Conservation (phyloP, 164 flowering plant species). For the Sextonia rubra region DNA sequence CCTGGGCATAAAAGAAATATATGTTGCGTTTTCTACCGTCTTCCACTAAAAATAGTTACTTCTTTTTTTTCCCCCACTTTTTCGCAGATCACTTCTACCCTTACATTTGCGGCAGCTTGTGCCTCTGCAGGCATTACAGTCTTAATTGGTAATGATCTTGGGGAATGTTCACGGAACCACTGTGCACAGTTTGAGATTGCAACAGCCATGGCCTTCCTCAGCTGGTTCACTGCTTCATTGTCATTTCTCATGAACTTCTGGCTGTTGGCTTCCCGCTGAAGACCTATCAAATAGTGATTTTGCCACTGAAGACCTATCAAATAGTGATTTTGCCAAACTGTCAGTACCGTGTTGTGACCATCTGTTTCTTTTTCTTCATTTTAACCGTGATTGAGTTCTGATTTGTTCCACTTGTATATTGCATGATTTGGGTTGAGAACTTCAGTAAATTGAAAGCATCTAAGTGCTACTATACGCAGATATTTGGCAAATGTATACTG, state of each 20-base stretch:
- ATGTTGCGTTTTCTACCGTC: neutral
- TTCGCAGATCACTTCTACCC: conserved; percentile 18
- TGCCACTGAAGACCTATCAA: conserved; percentile 4
- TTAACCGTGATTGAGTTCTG: neutral
- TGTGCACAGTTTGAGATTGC: conserved; percentile 69
- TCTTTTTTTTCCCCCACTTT: neutral
- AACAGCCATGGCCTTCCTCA: conserved; percentile 81
- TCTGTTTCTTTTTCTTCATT: neutral
- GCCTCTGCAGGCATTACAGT: conserved; percentile 53
- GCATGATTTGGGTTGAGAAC: neutral
- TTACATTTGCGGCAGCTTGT: conserved; percentile 26
- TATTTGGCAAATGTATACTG: neutral
- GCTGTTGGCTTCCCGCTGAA: conserved; percentile 59
- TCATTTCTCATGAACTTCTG: conserved; percentile 80
- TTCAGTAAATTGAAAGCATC: neutral
- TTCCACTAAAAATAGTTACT: neutral
- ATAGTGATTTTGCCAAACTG: neutral
- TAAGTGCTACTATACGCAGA: neutral
- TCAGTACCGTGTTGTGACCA: neutral
- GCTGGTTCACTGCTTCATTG: conserved; percentile 71
- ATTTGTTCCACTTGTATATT: neutral
- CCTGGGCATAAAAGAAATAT: neutral
- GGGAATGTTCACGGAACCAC: conserved; percentile 52
- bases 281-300: neutral
- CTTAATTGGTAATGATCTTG: conserved; percentile 64